Base-by-base conservation (phyloP, 306 rosid genomes). In the Cucurbita ficifolia region DNA sequence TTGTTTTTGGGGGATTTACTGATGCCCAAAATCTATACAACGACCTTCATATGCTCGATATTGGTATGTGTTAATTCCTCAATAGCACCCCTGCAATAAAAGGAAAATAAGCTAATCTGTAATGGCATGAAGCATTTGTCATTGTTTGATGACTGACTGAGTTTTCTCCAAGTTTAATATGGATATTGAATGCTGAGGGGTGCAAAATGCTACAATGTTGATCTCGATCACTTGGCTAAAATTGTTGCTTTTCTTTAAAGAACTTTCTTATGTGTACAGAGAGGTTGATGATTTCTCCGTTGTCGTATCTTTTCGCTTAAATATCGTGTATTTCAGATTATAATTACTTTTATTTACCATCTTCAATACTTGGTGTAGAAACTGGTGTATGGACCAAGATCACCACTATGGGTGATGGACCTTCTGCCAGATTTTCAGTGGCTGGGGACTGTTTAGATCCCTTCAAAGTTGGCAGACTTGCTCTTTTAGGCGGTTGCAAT, bases 361-460 rank as follows among this genome's bases (percentile, higher is more conserved):
- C 43, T 79, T 75, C 79, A 53, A 79, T 76, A 73, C 67, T 71
- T 43, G 81, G 48, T 84, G 82, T 82, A 95, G 99, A 91, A 72
- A 83, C 91, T 77, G 99, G 96, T 63, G 69, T 85, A 65, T 95
- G 97, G 99, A 86, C 89, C 73, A 88, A 79, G 85, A 84, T 89
- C 77, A 74, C 86, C 61, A 80, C 88, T 77, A 63, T 82, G 62
- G 87, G 85, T 10, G 83, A 85, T 81, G 87, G 90, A 21, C 99
- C 99, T 70, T 87, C 89, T 78, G 90, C 99, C 53, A 84, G 99
- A 85, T 95, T 95, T 88, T 91, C 99, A 5, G 96, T 95, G 64
- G 90, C 92, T 53, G 99, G 99, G 70, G 97, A 85, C 81, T 86
- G 93, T 82, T 81, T 95, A 80, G 97, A 95, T 81, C 97, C 99